A percentile compares a stretch with the other conserved stretches of the same genome.
Conservation (phyloP, 2,329 filamentous ascomycete species). For the Xylariaceae sp. region DNA sequence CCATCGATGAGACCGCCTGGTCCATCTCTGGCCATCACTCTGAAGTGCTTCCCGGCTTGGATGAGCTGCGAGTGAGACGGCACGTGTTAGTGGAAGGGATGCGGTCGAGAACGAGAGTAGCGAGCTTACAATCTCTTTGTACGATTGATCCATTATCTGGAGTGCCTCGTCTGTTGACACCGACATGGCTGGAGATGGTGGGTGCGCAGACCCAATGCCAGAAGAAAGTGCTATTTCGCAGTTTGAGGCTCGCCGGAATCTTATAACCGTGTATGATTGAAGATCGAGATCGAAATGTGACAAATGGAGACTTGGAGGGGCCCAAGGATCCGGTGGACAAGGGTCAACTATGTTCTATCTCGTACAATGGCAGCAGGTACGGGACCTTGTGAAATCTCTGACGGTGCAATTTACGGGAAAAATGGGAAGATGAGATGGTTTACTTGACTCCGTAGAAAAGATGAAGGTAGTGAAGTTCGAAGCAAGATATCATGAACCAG, state of each 20-base stretch:
- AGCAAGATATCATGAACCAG: too few relatives aligned
- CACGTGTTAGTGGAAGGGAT: constrained; percentile 7
- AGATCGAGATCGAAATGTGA: background rate
- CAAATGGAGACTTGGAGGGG: background rate
- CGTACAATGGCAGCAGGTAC: too few relatives aligned
- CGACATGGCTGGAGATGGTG: constrained; percentile 25
- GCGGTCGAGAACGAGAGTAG: background rate
- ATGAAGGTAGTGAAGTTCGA: too few relatives aligned
- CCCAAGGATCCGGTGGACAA: background rate
- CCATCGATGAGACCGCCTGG: constrained; percentile 35
- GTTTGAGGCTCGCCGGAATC: background rate
- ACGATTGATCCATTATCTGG: constrained; percentile 46
- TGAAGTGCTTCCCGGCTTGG: constrained; percentile 54
- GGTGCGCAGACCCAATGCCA: background rate
- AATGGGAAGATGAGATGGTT: too few relatives aligned
- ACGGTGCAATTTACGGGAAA: too few relatives aligned
- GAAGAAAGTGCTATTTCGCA: background rate
- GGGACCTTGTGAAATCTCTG: too few relatives aligned
- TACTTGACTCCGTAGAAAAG: too few relatives aligned
- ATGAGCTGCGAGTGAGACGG: constrained; percentile 42
- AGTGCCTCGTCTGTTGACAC: constrained; percentile 38
- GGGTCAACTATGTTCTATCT: background rate
- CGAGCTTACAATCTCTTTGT: constrained; percentile 50
- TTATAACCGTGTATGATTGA: background rate
- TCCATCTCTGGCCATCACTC: constrained; percentile 43